These are phyloP conservation scores for Parascedosporium putredinis DNA, from an alignment of 2,329 filamentous ascomycete species.

Conservation along the genomic window DNA sequence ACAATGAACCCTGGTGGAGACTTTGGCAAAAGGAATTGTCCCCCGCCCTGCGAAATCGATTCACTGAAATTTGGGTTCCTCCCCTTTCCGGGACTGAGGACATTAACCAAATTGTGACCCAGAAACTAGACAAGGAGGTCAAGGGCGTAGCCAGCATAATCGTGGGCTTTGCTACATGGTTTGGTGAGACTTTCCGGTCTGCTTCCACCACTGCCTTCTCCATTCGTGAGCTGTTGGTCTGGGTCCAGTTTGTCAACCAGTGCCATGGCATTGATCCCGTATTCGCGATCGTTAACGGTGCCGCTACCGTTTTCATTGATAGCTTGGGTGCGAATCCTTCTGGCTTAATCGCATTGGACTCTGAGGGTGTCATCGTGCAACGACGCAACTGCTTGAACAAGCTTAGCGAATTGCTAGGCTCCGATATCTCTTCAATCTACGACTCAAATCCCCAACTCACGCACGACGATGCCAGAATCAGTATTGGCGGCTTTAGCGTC, in stretches of 20 bases:
- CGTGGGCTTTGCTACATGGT: constrained; percentile 87
- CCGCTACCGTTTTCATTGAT: constrained; percentile 91
- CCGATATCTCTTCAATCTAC: constrained; percentile 57
- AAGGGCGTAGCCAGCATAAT: constrained; percentile 56
- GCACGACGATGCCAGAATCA: constrained; percentile 41
- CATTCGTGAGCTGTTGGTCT: constrained; percentile 82
- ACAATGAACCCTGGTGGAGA: constrained; percentile 99
- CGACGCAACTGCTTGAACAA: constrained; percentile 62
- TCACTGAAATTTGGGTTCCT: constrained; percentile 98
- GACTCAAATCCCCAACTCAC: constrained; percentile 48
- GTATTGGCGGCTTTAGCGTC: constrained; percentile 67
- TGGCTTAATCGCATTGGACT: constrained; percentile 65
- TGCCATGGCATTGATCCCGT: constrained; percentile 30
- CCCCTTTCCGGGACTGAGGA: constrained; percentile 76
- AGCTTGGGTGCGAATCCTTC: constrained; percentile 92
- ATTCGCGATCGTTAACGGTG: constrained; percentile 62
- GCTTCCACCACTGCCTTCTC: constrained; percentile 70
- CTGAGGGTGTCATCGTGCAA: constrained; percentile 59
- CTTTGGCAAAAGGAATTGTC: constrained; percentile 96
- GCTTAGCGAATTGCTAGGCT: constrained; percentile 54
- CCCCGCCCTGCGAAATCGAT: constrained; percentile 86
- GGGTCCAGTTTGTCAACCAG: constrained; percentile 85
- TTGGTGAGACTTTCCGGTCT: constrained; percentile 70
- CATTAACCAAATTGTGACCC: constrained; percentile 72
- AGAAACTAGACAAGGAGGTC: constrained; percentile 54